Conservation (phyloP, 257 asterid species). For the Capsicum pubescens region DNA sequence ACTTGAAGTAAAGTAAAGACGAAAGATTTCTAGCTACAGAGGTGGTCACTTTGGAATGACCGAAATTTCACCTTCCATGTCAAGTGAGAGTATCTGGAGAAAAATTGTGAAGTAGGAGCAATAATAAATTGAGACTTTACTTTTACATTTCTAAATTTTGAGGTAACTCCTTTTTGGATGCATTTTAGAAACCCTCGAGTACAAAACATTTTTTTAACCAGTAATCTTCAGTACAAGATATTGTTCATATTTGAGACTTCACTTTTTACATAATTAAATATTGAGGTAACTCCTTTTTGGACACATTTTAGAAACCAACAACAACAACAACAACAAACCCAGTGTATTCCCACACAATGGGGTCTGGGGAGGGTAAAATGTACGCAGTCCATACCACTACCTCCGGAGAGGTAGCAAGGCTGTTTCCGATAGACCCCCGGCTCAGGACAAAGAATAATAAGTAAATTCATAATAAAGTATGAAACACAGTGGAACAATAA, state of each 20-base stretch:
- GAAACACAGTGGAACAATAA: no score
- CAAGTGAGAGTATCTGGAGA: not conserved
- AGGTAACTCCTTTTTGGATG: constrained; percentile 15
- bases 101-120: not conserved
- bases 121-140: not conserved
- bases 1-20: not conserved
- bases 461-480: no score
- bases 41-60: constrained; percentile 13
- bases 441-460: no score
- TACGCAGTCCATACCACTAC: no score
- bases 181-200: not conserved
- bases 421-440: no score
- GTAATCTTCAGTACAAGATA: constrained; percentile 16
- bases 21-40: not conserved
- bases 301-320: not conserved
- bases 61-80: not conserved
- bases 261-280: constrained; percentile 13
- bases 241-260: not conserved
- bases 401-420: no score
- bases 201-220: not conserved
- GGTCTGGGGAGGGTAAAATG: no score
- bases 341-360: no score
- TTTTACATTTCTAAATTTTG: constrained; percentile 6
- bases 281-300: constrained; percentile 14
- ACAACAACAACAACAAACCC: no score